phyloP scores from a whole-genome alignment of 2,329 filamentous ascomycete genomes.

The Graphilbum sp. region DNA sequence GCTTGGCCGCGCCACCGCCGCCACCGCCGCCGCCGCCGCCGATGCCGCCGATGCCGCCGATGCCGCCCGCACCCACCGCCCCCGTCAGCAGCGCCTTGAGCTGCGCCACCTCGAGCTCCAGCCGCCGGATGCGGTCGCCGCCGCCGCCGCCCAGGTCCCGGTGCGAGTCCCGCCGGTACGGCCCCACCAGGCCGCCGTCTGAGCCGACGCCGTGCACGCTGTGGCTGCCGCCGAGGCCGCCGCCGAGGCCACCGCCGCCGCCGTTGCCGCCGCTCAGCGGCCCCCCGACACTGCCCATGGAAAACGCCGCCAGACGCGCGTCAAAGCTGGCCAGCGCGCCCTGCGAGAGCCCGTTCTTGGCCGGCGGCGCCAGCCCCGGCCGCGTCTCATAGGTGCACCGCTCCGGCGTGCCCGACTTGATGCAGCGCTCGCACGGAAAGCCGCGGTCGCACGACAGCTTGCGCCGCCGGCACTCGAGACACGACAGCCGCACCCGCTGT shows the following conservation, averaged over 20 bases:
- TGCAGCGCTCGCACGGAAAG: constrained; percentile 43
- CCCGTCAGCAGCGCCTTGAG: constrained; percentile 31
- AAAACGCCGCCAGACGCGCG: constrained; percentile 22
- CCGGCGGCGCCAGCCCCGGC: constrained; percentile 19
- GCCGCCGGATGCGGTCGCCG: constrained; percentile 39
- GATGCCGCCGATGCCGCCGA: background rate
- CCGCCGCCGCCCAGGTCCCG: constrained; percentile 18
- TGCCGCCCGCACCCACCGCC: constrained; percentile 1
- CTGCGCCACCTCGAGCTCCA: constrained; percentile 42
- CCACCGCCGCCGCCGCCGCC: background rate
- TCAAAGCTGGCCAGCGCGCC: constrained; percentile 28
- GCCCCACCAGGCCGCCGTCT: constrained; percentile 14
- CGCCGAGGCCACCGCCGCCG: constrained; percentile 1
- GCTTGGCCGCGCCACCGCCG: background rate
- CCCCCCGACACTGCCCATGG: constrained; percentile 16
- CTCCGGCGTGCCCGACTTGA: constrained; percentile 44
- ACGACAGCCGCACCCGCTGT: constrained; percentile 42
- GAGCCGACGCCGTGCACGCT: constrained; percentile 1
- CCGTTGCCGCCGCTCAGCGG: background rate
- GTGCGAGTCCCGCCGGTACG: constrained; percentile 20
- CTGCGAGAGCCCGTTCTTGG: constrained; percentile 29
- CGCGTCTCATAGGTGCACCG: constrained; percentile 41
- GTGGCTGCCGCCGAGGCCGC: background rate
- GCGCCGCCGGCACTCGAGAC: constrained; percentile 41
- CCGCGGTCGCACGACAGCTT: constrained; percentile 47